A percentile compares a stretch with the other conserved stretches of the same genome.
These are phyloP conservation scores for Melanomma pulvis-pyrius DNA, from an alignment of 495 filamentous ascomycete genomes.

Conservation along the genomic window DNA sequence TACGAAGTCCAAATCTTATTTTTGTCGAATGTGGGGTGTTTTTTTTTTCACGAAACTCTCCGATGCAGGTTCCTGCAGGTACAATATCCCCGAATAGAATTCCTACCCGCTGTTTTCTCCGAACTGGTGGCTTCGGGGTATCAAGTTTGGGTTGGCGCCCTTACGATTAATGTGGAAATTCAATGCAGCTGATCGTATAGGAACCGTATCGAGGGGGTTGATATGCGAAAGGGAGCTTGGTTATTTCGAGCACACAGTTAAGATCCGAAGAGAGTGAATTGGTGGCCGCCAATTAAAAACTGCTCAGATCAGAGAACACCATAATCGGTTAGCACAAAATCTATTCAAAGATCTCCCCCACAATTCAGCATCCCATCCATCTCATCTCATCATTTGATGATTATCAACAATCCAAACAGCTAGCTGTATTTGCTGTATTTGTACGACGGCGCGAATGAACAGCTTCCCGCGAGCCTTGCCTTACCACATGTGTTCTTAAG, in stretches of 20 bases:
- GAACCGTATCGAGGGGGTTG: too few relatives aligned
- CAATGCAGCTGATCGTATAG: too few relatives aligned
- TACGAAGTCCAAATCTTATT: too few relatives aligned
- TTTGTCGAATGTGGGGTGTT: not conserved
- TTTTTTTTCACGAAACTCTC: not conserved
- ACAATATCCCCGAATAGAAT: not conserved
- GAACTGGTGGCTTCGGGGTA: not conserved
- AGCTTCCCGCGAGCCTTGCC: too few relatives aligned
- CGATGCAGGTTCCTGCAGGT: not conserved
- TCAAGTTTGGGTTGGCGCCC: too few relatives aligned
- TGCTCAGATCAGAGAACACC: not conserved
- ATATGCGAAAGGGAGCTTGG: too few relatives aligned
- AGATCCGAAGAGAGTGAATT: too few relatives aligned
- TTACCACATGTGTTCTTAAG: too few relatives aligned
- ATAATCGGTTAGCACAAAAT: not conserved
- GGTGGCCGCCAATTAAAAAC: not conserved
- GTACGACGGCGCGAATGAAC: not conserved
- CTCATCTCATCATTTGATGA: not conserved
- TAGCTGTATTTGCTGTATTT: too few relatives aligned
- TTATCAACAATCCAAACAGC: not conserved
- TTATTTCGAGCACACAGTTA: too few relatives aligned
- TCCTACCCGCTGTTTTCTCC: not conserved
- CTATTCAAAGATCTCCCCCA: not conserved
- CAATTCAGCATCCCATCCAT: not conserved
- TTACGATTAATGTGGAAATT: too few relatives aligned